These are phyloP conservation scores for Auricularia heimuer DNA, from an alignment of 768 basidiomycete species.

Conservation along the genomic window DNA sequence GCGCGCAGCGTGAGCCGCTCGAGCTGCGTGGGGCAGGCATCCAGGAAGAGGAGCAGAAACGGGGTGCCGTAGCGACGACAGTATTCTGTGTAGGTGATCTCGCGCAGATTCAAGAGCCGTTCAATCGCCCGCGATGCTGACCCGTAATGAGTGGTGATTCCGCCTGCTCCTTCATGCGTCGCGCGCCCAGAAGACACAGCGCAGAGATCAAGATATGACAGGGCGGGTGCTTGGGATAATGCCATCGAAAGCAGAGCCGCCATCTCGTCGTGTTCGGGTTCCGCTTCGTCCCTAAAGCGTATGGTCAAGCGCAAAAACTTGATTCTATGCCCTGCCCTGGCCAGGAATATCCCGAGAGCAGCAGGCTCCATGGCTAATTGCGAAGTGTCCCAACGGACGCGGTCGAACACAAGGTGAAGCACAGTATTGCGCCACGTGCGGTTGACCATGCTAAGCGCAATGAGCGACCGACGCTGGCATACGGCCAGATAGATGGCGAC, in stretches of 20 bases:
- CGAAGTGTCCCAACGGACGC: neutral
- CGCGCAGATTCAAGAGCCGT: neutral
- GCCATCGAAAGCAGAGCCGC: neutral
- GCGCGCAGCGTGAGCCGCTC: neutral
- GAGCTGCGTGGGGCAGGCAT: neutral
- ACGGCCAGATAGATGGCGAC: constrained; percentile 41
- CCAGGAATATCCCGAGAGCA: neutral
- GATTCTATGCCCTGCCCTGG: neutral
- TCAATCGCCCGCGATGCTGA: neutral
- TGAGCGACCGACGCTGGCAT: constrained; percentile 17
- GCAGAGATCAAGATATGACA: neutral
- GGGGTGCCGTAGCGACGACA: neutral
- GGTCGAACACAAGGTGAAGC: neutral
- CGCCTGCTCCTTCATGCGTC: neutral
- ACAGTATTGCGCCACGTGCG: neutral
- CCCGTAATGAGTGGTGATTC: neutral
- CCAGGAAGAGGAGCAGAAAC: neutral
- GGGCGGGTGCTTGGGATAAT: neutral
- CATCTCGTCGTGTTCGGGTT: neutral
- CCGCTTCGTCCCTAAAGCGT: neutral
- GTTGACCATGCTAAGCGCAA: neutral
- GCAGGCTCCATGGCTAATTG: neutral
- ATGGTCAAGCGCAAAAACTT: neutral
- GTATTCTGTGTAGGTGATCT: neutral
- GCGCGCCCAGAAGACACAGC: neutral